Percentiles rank a stretch among this genome's conserved stretches.
Evolutionary conservation across 345 rosid species (phyloP).

Genomic region (Leavenworthia alabamica): DNA sequence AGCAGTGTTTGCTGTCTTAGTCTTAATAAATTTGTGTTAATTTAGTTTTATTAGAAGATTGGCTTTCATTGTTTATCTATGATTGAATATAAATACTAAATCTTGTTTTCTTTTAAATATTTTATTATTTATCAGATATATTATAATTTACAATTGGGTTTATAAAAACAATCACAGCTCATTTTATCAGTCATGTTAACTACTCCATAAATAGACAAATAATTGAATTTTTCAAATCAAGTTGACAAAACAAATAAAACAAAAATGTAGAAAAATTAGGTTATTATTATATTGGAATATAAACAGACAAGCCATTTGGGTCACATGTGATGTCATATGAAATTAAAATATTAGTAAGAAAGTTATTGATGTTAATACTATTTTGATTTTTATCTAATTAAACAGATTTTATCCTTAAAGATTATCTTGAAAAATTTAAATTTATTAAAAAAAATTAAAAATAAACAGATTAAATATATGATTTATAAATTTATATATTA

Average conservation of each 20-base stretch:
- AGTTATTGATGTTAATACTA: too few relatives aligned
- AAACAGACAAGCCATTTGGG: not conserved
- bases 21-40: slow-evolving; percentile 24
- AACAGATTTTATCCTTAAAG: too few relatives aligned
- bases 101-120: not conserved
- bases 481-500: too few relatives aligned
- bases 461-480: too few relatives aligned
- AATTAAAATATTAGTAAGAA: too few relatives aligned
- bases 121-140: not conserved
- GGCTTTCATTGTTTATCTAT: not conserved
- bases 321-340: slow-evolving; percentile 1
- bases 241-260: not conserved
- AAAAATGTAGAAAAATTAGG: not conserved
- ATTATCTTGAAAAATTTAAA: too few relatives aligned
- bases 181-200: slow-evolving; percentile 22
- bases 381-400: too few relatives aligned
- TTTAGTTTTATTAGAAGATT: too few relatives aligned
- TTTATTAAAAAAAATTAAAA: too few relatives aligned
- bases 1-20: not conserved
- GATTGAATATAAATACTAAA: not conserved
- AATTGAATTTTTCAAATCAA: not conserved
- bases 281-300: not conserved
- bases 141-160: not conserved
- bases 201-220: slow-evolving; percentile 6
- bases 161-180: slow-evolving; percentile 20